Evolutionary conservation across 148 eudicot species (phyloP).

Genomic region (Euryodendron excelsum): DNA sequence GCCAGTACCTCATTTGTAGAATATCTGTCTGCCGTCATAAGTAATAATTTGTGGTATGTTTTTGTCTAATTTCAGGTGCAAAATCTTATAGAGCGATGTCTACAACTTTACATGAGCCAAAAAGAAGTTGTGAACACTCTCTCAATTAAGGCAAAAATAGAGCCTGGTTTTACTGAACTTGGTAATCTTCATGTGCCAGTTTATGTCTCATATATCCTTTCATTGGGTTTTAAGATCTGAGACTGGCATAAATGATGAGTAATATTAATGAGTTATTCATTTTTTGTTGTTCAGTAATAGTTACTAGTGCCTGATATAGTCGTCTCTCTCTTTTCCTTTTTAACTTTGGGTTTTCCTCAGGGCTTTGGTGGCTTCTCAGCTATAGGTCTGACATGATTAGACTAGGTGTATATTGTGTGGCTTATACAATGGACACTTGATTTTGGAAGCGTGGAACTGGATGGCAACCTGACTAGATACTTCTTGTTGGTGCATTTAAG

Average conservation of each 20-base stretch:
- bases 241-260: background rate
- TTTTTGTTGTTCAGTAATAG: background rate
- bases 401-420: background rate
- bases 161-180: constrained; percentile 73
- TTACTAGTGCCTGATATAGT: background rate
- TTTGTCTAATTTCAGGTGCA: constrained; percentile 56
- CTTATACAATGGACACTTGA: background rate
- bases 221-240: background rate
- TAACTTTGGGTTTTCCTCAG: background rate
- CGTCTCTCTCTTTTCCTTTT: background rate
- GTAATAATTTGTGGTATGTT: background rate
- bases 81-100: constrained; percentile 86
- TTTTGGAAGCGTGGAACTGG: background rate
- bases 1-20: constrained; percentile 2
- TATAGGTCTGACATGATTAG: background rate
- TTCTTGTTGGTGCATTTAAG: no score
- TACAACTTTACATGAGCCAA: constrained; percentile 84
- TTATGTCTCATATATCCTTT: background rate
- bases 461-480: background rate
- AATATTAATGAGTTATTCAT: background rate
- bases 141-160: constrained; percentile 61
- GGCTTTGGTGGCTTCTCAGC: constrained; percentile 2
- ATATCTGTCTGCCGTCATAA: background rate
- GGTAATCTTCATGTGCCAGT: constrained; percentile 36
- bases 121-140: constrained; percentile 67